phyloP scores from a whole-genome alignment of 371 early-diverging fungal species.

The Lichtheimia ornata region DNA sequence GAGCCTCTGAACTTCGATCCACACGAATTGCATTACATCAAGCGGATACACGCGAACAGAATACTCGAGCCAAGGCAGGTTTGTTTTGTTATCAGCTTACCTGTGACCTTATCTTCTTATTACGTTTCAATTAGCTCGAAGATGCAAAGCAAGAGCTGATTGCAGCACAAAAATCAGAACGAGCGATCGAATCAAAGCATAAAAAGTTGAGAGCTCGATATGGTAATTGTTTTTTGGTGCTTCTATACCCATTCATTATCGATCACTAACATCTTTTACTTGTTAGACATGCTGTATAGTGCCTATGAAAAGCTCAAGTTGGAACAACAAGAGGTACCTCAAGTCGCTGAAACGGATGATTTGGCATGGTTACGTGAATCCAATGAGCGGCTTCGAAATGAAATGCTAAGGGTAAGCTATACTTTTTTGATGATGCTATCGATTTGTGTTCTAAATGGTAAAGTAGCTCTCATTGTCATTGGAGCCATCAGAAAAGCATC shows the following conservation, averaged over 20 bases:
- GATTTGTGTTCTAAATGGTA: too few relatives aligned
- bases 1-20: slow-evolving; percentile 19
- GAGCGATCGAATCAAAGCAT: slow-evolving; percentile 28
- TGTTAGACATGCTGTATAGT: neutral
- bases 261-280: too few relatives aligned
- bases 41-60: slow-evolving; percentile 31
- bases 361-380: neutral
- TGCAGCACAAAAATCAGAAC: slow-evolving; percentile 31
- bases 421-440: too few relatives aligned
- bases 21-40: slow-evolving; percentile 8
- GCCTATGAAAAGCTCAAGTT: neutral
- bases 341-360: neutral
- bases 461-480: neutral
- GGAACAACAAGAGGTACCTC: neutral
- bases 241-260: neutral
- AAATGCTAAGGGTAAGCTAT: neutral
- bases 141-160: slow-evolving; percentile 45
- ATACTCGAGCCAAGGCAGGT: slow-evolving; percentile 26
- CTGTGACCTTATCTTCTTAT: neutral
- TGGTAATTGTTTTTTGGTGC: neutral
- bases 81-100: neutral
- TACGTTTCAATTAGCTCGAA: slow-evolving; percentile 25
- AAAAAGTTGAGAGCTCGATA: slow-evolving; percentile 17
- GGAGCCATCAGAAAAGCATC: neutral
- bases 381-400: neutral